These are phyloP conservation scores for Lactarius evosmus DNA, from an alignment of 768 basidiomycete species.

Conservation along the genomic window DNA sequence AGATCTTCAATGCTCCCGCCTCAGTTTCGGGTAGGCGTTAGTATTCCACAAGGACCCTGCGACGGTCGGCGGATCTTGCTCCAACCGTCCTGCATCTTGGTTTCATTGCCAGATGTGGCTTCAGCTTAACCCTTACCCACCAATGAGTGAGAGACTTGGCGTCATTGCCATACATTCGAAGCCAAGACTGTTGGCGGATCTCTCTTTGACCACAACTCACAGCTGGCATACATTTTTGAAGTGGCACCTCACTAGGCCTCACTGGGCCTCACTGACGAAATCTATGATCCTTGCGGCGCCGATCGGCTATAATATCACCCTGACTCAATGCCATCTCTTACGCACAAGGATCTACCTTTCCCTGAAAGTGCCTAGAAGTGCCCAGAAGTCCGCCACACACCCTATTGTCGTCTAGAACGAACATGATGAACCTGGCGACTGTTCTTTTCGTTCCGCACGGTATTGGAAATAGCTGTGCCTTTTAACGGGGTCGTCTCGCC, in stretches of 20 bases:
- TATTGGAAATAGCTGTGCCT: background rate
- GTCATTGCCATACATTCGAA: background rate
- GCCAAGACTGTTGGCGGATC: background rate
- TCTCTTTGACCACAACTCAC: background rate
- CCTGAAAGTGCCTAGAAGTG: background rate
- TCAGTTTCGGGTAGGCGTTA: background rate
- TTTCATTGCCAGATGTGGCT: background rate
- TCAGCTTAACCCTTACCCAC: background rate
- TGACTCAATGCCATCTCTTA: background rate
- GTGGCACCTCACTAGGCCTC: too few species aligned
- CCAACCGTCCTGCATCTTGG: background rate
- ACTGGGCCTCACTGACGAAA: background rate
- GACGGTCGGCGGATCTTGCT: background rate
- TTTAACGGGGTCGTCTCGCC: background rate
- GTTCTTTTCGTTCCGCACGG: background rate
- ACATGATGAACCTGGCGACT: background rate
- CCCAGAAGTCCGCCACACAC: background rate
- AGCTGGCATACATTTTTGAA: background rate
- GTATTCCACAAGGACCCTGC: background rate
- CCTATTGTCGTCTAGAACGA: background rate
- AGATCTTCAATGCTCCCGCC: background rate
- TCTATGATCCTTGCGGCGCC: background rate
- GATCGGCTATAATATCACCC: background rate
- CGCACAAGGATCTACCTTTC: background rate
- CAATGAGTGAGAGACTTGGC: background rate